Evolutionary conservation across 2,329 filamentous ascomycete genomes (phyloP).

Genomic region (Fusarium hainanense): DNA sequence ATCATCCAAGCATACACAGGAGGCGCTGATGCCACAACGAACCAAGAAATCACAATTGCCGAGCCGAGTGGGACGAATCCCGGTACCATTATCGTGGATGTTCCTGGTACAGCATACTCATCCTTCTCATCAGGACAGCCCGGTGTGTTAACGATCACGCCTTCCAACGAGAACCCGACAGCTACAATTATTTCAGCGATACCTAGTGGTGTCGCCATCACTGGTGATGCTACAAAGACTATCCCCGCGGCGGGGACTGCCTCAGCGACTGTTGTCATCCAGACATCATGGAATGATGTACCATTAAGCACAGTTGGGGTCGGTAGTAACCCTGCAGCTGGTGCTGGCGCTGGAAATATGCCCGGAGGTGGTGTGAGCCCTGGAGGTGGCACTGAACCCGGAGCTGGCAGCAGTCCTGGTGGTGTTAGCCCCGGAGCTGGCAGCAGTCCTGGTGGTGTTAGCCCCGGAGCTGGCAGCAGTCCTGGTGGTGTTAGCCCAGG

Average conservation of each 20-base stretch:
- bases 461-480: too few relatives aligned
- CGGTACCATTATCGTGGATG: slow-evolving; percentile 29
- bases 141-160: slow-evolving; percentile 30
- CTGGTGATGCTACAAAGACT: slow-evolving; percentile 22
- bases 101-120: slow-evolving; percentile 32
- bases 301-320: slow-evolving; percentile 5
- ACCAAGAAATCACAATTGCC: slow-evolving; percentile 33
- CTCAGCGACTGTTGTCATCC: slow-evolving; percentile 31
- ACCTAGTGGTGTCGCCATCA: slow-evolving; percentile 17
- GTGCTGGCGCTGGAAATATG: too few relatives aligned
- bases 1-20: slow-evolving; percentile 35
- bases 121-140: slow-evolving; percentile 28
- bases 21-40: slow-evolving; percentile 21
- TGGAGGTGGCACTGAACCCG: too few relatives aligned
- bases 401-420: too few relatives aligned
- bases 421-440: too few relatives aligned
- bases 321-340: too few relatives aligned
- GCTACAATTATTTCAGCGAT: slow-evolving; percentile 30
- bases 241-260: slow-evolving; percentile 23
- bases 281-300: slow-evolving; percentile 31
- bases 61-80: slow-evolving; percentile 29
- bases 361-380: too few relatives aligned
- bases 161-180: slow-evolving; percentile 30
- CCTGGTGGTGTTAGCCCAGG: too few relatives aligned
- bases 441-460: too few relatives aligned